Base-by-base conservation (phyloP, 2,329 filamentous ascomycete species). In the Raffaelea deltoideospora region DNA sequence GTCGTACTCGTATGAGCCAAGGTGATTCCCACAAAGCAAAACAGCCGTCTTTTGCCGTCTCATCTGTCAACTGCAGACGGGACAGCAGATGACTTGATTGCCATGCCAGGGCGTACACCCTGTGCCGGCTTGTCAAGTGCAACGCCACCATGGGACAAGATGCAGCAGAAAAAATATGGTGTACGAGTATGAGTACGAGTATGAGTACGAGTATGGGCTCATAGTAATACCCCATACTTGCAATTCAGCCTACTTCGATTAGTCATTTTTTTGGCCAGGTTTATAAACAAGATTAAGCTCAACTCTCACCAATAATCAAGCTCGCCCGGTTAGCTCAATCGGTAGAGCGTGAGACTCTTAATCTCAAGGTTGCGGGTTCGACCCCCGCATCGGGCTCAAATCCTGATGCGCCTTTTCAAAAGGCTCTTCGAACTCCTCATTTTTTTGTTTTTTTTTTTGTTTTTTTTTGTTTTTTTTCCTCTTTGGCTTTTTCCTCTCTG, bases 331-430 rank as follows among this genome's bases (percentile, higher is more conserved):
- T 75, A 74, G 69, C 69, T 74, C 69, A 74, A 73, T 74, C 68
- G 68, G 69, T 76, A 77, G 73, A 78, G 72, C 72, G 72, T 76
- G 67, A 75, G 72, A 76, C 73, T 77, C 73, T 71, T 69, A 69
- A 67, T 49, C 47, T 46, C 45, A 49, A 49, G 47, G 48, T 48
- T 50, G 47, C 46, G 48, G 48, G 48, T 49, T 48, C 47, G 62
- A 64, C 59, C 61, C 61, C 62, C 60, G 58, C 60, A 56, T 60
- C 50, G 55, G 57, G 58, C 58, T 60, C 55, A 58, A 58, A 51
- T 58, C 55, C 56, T 48, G 51, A 55, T 55, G 53, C 50, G 41
- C 39, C 37, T 42, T 23, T 36, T 34, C 23, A 11, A 35, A 24
- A 38, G 41, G 27, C 24, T 27, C 27, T 37, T 43, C 35, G 28